A percentile compares a stretch with the other conserved stretches of the same genome.
Evolutionary conservation across 2,329 filamentous ascomycete genomes (phyloP).

Genomic region (Teratosphaeria destructans): DNA sequence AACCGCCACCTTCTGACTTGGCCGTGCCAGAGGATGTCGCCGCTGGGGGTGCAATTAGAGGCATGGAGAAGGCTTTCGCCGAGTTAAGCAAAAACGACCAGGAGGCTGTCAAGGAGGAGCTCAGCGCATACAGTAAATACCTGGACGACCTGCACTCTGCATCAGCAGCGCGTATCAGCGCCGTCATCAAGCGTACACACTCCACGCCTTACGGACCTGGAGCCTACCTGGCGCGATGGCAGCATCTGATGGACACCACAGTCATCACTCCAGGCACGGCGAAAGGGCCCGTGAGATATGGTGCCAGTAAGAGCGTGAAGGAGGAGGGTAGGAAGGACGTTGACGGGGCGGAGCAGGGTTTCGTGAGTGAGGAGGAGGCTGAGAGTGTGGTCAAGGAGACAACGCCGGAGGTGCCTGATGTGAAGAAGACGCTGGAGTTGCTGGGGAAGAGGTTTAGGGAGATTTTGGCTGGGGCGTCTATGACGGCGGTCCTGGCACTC

Average conservation of each 20-base stretch:
- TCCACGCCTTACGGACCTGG: conserved; percentile 53
- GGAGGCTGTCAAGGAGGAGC: conserved; percentile 36
- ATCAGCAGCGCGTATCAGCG: conserved; percentile 46
- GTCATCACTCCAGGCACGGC: conserved; percentile 51
- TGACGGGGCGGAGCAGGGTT: conserved; percentile 20
- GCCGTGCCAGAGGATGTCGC: conserved; percentile 17
- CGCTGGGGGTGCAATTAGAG: conserved; percentile 34
- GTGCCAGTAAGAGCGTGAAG: conserved; percentile 25
- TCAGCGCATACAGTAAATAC: conserved; percentile 53
- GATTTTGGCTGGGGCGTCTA: conserved; percentile 16
- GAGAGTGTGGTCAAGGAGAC: conserved; percentile 19
- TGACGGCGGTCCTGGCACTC: neutral
- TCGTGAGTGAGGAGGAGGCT: conserved; percentile 18
- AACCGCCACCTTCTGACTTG: conserved; percentile 1
- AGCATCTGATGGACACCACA: conserved; percentile 59
- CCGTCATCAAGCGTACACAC: conserved; percentile 38
- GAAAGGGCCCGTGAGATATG: conserved; percentile 42
- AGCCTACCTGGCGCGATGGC: conserved; percentile 63
- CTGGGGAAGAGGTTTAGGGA: conserved; percentile 25
- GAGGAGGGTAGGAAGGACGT: conserved; percentile 27
- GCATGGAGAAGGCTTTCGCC: conserved; percentile 33
- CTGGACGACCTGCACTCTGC: conserved; percentile 45
- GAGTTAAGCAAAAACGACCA: conserved; percentile 40
- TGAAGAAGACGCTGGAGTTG: conserved; percentile 21
- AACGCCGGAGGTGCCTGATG: conserved; percentile 21